Evolutionary conservation across 1,284 basidiomycete genomes (phyloP).

Genomic region (Sphagnurus paluster): DNA sequence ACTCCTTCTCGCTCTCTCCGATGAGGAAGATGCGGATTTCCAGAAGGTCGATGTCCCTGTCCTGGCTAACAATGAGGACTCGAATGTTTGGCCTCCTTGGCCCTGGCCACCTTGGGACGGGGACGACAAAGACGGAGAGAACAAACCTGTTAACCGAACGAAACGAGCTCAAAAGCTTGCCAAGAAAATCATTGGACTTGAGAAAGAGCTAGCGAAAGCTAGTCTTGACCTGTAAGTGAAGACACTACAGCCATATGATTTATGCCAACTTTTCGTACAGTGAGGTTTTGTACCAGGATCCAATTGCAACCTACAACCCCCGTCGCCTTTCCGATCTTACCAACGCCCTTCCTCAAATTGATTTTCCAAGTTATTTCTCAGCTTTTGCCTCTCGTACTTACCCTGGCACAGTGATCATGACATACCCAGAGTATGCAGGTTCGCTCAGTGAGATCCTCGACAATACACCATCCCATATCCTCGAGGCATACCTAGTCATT

Average conservation of each 20-base stretch:
- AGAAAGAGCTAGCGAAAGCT: constrained; percentile 78
- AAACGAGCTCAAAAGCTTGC: constrained; percentile 66
- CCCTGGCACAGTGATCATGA: constrained; percentile 80
- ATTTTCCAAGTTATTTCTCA: constrained; percentile 84
- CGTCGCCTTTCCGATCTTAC: constrained; percentile 68
- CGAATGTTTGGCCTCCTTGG: constrained; percentile 77
- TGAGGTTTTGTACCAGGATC: constrained; percentile 73
- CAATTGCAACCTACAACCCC: constrained; percentile 90
- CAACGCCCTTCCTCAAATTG: constrained; percentile 73
- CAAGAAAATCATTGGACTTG: constrained; percentile 76
- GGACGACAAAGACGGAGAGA: constrained; percentile 45
- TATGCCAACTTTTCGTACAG: constrained; percentile 30
- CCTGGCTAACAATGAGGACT: constrained; percentile 43
- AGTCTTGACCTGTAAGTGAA: constrained; percentile 73
- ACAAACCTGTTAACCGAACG: constrained; percentile 42
- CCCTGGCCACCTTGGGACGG: constrained; percentile 85
- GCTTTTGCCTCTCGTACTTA: constrained; percentile 78
- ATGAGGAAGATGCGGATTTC: constrained; percentile 39
- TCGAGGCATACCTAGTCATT: constrained; percentile 86
- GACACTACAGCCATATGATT: constrained; percentile 1
- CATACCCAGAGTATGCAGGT: constrained; percentile 78
- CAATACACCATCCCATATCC: constrained; percentile 65
- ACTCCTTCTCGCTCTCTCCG: constrained; percentile 65
- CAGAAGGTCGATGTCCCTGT: constrained; percentile 14
- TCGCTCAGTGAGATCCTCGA: constrained; percentile 73